Conservation (phyloP, 371 early-diverging fungal genomes). For the Lichtheimia hyalospora region DNA sequence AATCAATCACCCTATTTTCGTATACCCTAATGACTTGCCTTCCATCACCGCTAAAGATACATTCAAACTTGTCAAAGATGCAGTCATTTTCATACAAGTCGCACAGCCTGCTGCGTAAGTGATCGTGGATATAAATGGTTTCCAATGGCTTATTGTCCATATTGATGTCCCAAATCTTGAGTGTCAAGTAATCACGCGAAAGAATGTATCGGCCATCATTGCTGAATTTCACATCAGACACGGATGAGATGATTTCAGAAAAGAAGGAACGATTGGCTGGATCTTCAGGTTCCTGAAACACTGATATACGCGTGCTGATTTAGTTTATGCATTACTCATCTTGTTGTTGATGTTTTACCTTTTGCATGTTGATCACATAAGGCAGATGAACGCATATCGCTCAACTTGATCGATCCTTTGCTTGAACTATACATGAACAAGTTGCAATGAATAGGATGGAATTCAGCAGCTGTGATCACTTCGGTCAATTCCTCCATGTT, state of each 20-base stretch:
- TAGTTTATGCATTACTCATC: too few relatives aligned
- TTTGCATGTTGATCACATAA: constrained; percentile 94
- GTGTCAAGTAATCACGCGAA: constrained; percentile 93
- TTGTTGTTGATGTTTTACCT: constrained; percentile 67
- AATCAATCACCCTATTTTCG: background rate
- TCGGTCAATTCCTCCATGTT: constrained; percentile 99
- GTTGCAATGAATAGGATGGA: constrained; percentile 95
- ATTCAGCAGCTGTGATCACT: constrained; percentile 99
- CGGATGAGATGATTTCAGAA: constrained; percentile 97
- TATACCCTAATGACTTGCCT: constrained; percentile 23
- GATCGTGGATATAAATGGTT: constrained; percentile 94
- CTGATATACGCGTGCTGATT: constrained; percentile 45
- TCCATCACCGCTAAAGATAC: constrained; percentile 94
- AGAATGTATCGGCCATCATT: constrained; percentile 95
- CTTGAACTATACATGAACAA: constrained; percentile 98
- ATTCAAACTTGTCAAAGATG: constrained; percentile 99
- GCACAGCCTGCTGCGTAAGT: constrained; percentile 89
- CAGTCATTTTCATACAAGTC: constrained; percentile 98
- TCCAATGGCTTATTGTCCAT: constrained; percentile 93
- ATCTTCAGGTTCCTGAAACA: constrained; percentile 95
- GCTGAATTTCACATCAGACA: constrained; percentile 95
- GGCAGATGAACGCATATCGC: constrained; percentile 95
- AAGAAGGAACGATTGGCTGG: constrained; percentile 93
- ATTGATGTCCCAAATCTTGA: constrained; percentile 98
- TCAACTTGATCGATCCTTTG: constrained; percentile 95